A percentile compares a stretch with the other conserved stretches of the same genome.
Evolutionary conservation across 2,329 filamentous ascomycete species (phyloP).

Genomic region (Dactylellina cionopaga): DNA sequence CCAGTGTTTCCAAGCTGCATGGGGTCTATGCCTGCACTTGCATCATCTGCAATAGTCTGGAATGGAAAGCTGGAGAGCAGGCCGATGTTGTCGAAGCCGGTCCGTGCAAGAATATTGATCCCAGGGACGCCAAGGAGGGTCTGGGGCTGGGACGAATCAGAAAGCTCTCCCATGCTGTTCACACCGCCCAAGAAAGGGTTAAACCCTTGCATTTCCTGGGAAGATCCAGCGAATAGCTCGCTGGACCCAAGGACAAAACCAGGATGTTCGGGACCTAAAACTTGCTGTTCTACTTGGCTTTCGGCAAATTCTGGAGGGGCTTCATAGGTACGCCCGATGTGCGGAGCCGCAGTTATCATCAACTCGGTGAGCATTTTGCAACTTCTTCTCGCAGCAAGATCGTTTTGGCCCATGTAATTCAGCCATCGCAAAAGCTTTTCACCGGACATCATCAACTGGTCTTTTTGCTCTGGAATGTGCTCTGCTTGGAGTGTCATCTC

Average conservation of each 20-base stretch:
- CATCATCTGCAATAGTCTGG: constrained; percentile 35
- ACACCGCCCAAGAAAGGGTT: constrained; percentile 23
- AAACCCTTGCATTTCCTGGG: constrained; percentile 33
- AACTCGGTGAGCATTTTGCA: constrained; percentile 55
- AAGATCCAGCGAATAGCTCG: not conserved
- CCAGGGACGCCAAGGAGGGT: constrained; percentile 48
- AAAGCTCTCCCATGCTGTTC: constrained; percentile 6
- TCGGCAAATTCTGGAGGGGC: constrained; percentile 23
- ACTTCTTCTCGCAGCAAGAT: constrained; percentile 55
- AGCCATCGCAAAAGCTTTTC: constrained; percentile 56
- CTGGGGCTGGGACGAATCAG: constrained; percentile 34
- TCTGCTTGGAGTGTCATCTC: constrained; percentile 55
- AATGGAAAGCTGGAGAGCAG: constrained; percentile 36
- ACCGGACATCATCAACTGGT: constrained; percentile 54
- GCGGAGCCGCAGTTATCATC: constrained; percentile 41
- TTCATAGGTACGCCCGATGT: constrained; percentile 34
- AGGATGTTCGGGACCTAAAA: constrained; percentile 15
- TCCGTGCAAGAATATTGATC: constrained; percentile 41
- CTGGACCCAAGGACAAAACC: constrained; percentile 17
- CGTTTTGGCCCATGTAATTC: constrained; percentile 55
- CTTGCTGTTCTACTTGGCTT: constrained; percentile 6
- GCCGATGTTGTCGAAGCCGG: constrained; percentile 37
- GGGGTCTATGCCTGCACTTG: constrained; percentile 3
- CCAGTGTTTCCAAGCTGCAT: constrained; percentile 36
- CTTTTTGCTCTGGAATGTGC: constrained; percentile 57